Base-by-base conservation (phyloP, 768 basidiomycete genomes). In the Chalciporus chontae region DNA sequence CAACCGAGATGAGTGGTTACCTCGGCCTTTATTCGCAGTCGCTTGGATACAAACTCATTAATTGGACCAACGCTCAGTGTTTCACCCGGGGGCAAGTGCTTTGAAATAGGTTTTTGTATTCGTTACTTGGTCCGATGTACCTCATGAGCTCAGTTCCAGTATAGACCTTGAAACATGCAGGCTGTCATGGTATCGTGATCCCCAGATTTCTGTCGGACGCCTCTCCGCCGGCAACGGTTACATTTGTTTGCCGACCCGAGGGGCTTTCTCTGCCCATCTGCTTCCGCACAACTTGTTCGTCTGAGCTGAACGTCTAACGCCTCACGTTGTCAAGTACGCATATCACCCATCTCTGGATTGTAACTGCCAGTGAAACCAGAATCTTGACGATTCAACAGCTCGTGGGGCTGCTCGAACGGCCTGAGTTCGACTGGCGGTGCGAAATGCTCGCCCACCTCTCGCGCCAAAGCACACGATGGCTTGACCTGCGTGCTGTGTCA, bases 391-490 rank as follows among this genome's bases (percentile, higher is more conserved):
- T 15, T n/a, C 15, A n/a, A n/a, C 40, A 41, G n/a, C 7, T 13
- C 7, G 42, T 13, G 42, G 41, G 18, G 29, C 31, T 32, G 13
- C 27, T 31, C 31, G 11, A 31, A 29, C 11, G 17, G n/a, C n/a
- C 14, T 10, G 8, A n/a, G 15, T 17, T 31, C 26, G 23, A 36
- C 34, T 9, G n/a, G 19, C 23, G 2, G 17, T 27, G 19, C 37
- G 32, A 29, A 11, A 57, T 57, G 56, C 42, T 57, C 18, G 31
- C 47, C 27, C 43, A 54, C 26, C 31, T 56, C 17, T 53, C 60
- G 19, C 50, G 47, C 15, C 51, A 37, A 26, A 37, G 48, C 14
- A 27, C 23, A 9, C 39, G 37, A 18, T 57, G 59, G 59, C 9
- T 61, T 14, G 45, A 45, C 5, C 19, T 57, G 6, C 48, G 40